These are phyloP conservation scores for Camellia granthamiana DNA, from an alignment of 148 eudicot species.

Conservation along the genomic window DNA sequence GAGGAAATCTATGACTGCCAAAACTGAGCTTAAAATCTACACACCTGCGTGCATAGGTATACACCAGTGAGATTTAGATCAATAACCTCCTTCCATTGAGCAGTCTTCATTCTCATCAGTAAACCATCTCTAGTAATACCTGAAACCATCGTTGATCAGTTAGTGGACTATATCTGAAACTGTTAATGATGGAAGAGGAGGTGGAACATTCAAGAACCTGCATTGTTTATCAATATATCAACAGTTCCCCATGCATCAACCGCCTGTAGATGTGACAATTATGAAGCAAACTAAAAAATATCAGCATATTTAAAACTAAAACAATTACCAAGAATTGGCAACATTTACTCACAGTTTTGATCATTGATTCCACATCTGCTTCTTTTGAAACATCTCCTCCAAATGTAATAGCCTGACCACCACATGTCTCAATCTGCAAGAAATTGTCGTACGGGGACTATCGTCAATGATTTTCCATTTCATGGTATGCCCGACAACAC, in stretches of 20 bases:
- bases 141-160: constrained; percentile 26
- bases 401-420: constrained; percentile 80
- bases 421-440: constrained; percentile 72
- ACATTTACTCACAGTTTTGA: constrained; percentile 69
- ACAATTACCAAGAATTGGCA: neutral
- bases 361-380: constrained; percentile 90
- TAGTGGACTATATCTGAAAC: neutral
- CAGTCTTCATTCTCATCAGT: constrained; percentile 85
- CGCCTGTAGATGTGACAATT: constrained; percentile 48
- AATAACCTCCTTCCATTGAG: constrained; percentile 95
- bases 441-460: neutral
- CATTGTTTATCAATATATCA: constrained; percentile 90
- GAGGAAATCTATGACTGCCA: neutral
- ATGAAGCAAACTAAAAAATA: constrained; percentile 15
- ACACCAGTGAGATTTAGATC: constrained; percentile 95
- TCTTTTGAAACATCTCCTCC: constrained; percentile 98
- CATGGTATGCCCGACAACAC: neutral
- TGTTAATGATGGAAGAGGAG: neutral
- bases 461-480: neutral
- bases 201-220: constrained; percentile 44
- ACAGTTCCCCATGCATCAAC: constrained; percentile 95
- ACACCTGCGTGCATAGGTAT: constrained; percentile 86
- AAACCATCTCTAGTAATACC: constrained; percentile 93
- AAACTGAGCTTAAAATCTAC: constrained; percentile 3
- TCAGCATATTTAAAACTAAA: constrained; percentile 6